Evolutionary conservation across 2,329 filamentous ascomycete genomes (phyloP), one percentile per base, ranked within the genome.

Genomic region (Verticillium nubilum): DNA sequence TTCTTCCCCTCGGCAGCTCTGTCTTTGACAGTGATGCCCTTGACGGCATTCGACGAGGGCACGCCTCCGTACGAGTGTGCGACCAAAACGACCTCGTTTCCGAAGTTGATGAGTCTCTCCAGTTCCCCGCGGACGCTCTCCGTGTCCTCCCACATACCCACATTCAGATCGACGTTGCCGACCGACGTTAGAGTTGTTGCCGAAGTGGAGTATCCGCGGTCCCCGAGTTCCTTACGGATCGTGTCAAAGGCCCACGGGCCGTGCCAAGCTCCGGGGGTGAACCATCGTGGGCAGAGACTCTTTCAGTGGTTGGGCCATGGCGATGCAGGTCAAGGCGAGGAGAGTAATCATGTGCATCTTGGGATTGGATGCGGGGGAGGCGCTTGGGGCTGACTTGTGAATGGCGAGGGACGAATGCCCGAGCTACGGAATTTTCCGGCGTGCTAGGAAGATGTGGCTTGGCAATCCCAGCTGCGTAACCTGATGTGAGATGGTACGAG

Each of bases 1-100:
- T 67, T 59, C 55, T 72, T 62, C 1, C 73, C 75, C 1, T 65
- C 64, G 0, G 60, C 62, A 28, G 65, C 61, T 9, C 76, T 69
- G 23, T 73, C 64, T 35, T 67, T 67, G 54, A 74, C 70, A 2
- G 71, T 69, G 1, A 75, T 65, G 0, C 73, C 73, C 13, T 67
- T 62, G 9, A 78, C 64, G 0, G 74, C 77, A 53, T 73, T 73
- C 28, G 69, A 68, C 7, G 70, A 72, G 1, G 77, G 67, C 1
- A 76, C 66, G 15, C 77, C 78, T n/a, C 74, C 73, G 67, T 78
- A 79, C 2, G 74, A 78, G 62, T 81, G 77, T 4, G 72, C 68
- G 5, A 76, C 64, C 2, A 80, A 70, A 0, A 80, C 64, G 15
- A 80, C 71, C 28, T 78, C 68, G 53, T 75, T 74, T 17, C 73